Base-by-base conservation (phyloP, 495 filamentous ascomycete genomes). In the Penicillium mononematosum region DNA sequence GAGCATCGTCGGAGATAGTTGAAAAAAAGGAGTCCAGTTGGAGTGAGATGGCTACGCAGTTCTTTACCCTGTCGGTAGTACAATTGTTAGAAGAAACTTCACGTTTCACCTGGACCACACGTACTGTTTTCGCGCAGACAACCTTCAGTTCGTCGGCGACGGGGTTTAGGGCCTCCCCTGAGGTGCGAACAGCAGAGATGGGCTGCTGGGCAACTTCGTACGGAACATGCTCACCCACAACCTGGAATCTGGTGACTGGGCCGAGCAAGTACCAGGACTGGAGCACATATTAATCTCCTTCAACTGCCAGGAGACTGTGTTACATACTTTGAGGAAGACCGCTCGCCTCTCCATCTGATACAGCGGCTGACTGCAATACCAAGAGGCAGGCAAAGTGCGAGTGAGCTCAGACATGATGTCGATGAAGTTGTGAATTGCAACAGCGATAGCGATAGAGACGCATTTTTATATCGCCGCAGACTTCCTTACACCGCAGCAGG, bases 201-300 rank as follows among this genome's bases (percentile, higher is more conserved):
- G 67, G 63, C 27, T 79, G 69, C 65, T 83, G 82, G 1, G 82
- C 81, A 42, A 85, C 71, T 50, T 85, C 82, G 63, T 85, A 85
- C 14, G 65, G 56, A 10, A 83, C 73, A 43, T 72, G 70, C 51
- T 81, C 76, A 5, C 72, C 71, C 20, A 71, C 62, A 9, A 66
- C 63, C 43, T 74, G 69, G 63, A 85, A 85, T 54, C 77, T 66
- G 17, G 81, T 83, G 17, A 84, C 71, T 0, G 83, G 82, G n/a
- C 82, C 83, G n/a, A 85, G 74, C 31, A 85, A 70, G 66, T 85
- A 83, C 83, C 83, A 85, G 29, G 82, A 77, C 81, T 85, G 53
- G 42, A 47, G 7, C 20, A 32, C 39, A 11, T 52, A 14, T 68
- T 59, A 69, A 49, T 25, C 14, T 53, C 9, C n/a, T 41, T 16